Percentiles rank a stretch among this genome's conserved stretches.
Evolutionary conservation across 805 yeast species (phyloP).

Genomic region (Monosporozyma siamensis): DNA sequence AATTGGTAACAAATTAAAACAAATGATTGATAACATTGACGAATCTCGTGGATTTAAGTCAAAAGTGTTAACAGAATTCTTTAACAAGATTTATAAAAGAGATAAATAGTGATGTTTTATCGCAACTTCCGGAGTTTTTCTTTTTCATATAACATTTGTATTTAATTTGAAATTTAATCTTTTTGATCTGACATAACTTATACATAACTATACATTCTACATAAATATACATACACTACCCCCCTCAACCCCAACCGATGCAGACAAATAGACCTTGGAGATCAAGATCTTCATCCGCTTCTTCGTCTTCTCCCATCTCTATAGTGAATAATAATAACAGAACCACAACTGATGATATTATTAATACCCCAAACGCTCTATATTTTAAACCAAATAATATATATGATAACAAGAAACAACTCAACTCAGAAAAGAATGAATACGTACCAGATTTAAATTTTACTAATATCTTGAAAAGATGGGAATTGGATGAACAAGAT

Average conservation of each 20-base stretch:
- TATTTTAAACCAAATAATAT: slow-evolving; percentile 5
- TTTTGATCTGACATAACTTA: no score
- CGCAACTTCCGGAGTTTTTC: no score
- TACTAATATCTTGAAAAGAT: slow-evolving; percentile 37
- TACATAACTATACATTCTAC: no score
- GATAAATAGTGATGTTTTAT: slow-evolving; percentile 44
- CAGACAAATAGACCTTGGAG: not conserved
- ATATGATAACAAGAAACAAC: not conserved
- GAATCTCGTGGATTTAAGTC: slow-evolving; percentile 90
- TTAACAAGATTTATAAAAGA: slow-evolving; percentile 89
- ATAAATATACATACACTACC: no score
- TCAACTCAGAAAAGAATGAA: slow-evolving; percentile 35
- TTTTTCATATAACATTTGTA: no score
- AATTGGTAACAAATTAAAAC: slow-evolving; percentile 53
- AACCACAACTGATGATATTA: slow-evolving; percentile 13
- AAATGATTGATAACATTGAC: slow-evolving; percentile 62
- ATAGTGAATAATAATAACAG: no score
- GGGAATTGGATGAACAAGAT: slow-evolving; percentile 31
- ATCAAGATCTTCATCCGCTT: not conserved
- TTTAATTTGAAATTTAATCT: no score
- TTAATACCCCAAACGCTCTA: no score
- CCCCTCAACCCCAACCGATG: no score
- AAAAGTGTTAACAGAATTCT: slow-evolving; percentile 75
- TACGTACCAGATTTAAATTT: slow-evolving; percentile 67
- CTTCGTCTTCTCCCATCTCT: not conserved